Evolutionary conservation across 257 asterid genomes (phyloP), one percentile per base, ranked within the genome.

Genomic region (Coffea canephora): DNA sequence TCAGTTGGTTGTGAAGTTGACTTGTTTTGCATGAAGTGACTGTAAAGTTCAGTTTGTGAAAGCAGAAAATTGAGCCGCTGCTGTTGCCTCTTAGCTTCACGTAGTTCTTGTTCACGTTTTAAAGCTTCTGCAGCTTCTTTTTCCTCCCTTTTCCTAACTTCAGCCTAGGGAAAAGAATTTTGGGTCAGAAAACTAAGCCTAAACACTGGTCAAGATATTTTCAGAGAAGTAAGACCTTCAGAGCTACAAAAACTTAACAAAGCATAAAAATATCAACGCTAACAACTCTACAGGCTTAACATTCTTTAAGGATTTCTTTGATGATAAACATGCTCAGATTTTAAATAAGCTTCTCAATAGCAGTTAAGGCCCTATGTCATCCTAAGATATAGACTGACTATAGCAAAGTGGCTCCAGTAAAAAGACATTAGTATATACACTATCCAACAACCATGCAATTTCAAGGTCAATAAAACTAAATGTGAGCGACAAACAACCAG

Each of bases 101-200:
- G 98, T 79, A 94, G 97, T 80, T 96, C 99, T 82, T 96, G 99
- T 87, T 96, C 99, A 76, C 96, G 92, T 90, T 94, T 96, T 79
- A 96, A 84, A 87, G 99, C 99, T 88, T 94, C 99, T 69, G 98
- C 98, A 74, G 99, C 99, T 90, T 96, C 99, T 75, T 89, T 96
- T 89, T 96, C 99, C 89, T 96, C 98, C 87, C 94, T 88, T 88
- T 91, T 96, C 90, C 97, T 90, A 80, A 94, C 92, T 82, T 96
- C 99, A 55, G 97, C 96, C 99, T 96, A 85, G 86, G 84, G 77
- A 80, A 73, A 74, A 83, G 61, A 82, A 74, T 57, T 75, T 69
- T 81, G 72, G 79, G 21, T 77, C 54, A 82, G 69, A 74, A 55
- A 78, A 59, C 80, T 48, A 66, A 59, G 43, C 31, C 25, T 69